Base-by-base conservation (phyloP, 2,329 filamentous ascomycete species). In the Diplodia corticola region DNA sequence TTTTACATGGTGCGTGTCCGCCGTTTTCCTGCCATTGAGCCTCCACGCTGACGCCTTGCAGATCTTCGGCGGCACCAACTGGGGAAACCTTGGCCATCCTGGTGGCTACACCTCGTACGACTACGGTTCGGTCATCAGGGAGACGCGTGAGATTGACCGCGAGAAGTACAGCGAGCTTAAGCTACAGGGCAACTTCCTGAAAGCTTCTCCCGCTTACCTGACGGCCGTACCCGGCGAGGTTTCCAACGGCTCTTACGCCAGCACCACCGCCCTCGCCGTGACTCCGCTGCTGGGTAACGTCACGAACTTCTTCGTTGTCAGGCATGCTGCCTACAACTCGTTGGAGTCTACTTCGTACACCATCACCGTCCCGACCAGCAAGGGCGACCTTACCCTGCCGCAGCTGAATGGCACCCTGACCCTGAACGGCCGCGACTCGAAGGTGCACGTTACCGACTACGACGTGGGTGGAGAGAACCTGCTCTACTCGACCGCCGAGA, bases 91-190 rank as follows among this genome's bases (percentile, higher is more conserved):
- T 4, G 89, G 91, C 0, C 86, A 92, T 69, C 83, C 88, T 10
- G 88, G 87, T 48, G 80, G 74, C 7, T 82, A 83, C 70, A 83
- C 81, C 0, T 84, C 81, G 3, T 88, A 88, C 71, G 86, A 89
- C 70, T 88, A 88, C 70, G 84, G 85, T 5, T 82, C 87, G 4
- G 80, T 83, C 6, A 91, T 94, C 63, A 83, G 84, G 1, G 91
- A 95, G 73, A 87, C 91, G 49, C 84, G 91, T 26, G 84, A 84
- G 1, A 80, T 94, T 3, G 79, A 83, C 30, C 84, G 90, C 1
- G 90, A 93, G 73, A 94, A 94, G 75, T 94, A 92, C 75, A 89
- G 87, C 49, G 91, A 95, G 74, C 81, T 91, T 28, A 95, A 94
- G 73, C 84, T 94, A 0, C 80, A 91, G 69, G 90, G 86, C 28